Percentiles rank a stretch among this genome's conserved stretches.
These are phyloP conservation scores for Cyclotella cryptica DNA, from an alignment of 108 stramenopile genomes.

Conservation along the genomic window DNA sequence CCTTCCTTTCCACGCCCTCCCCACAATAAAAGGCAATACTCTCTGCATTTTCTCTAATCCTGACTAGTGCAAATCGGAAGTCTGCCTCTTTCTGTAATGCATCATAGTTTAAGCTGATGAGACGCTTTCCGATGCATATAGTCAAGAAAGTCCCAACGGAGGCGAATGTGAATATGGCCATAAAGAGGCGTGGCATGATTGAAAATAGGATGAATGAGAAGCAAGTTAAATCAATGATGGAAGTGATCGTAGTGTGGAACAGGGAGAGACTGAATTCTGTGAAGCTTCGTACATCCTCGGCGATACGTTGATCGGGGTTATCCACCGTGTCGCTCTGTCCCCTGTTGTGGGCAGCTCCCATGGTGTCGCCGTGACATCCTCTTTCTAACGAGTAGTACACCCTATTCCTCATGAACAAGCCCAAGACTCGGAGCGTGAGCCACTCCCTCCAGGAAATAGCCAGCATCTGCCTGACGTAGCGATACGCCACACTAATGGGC, in stretches of 20 bases:
- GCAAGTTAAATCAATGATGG: conserved; percentile 67
- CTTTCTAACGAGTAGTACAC: conserved; percentile 68
- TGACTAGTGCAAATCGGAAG: conserved; percentile 75
- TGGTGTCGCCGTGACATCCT: neutral
- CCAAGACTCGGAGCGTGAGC: conserved; percentile 77
- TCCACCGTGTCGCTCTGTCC: conserved; percentile 48
- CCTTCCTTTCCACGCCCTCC: conserved; percentile 62
- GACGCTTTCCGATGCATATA: conserved; percentile 44
- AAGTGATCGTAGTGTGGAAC: conserved; percentile 68
- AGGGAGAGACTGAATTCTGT: conserved; percentile 68
- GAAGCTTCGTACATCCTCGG: conserved; percentile 78
- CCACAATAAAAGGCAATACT: conserved; percentile 80
- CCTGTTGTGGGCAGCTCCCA: neutral
- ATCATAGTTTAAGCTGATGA: conserved; percentile 72
- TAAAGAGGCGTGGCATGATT: conserved; percentile 71
- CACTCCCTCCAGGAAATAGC: conserved; percentile 82
- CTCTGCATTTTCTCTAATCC: conserved; percentile 85
- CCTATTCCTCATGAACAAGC: conserved; percentile 62
- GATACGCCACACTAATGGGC: conserved; percentile 82
- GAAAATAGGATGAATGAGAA: conserved; percentile 75
- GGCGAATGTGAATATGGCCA: conserved; percentile 71
- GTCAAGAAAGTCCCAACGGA: conserved; percentile 56
- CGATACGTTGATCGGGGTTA: conserved; percentile 82
- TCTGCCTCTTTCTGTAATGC: conserved; percentile 69
- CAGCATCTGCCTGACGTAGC: conserved; percentile 60